Evolutionary conservation across 2,329 filamentous ascomycete genomes (phyloP).

Genomic region (Penicillium fuscoglaucum): DNA sequence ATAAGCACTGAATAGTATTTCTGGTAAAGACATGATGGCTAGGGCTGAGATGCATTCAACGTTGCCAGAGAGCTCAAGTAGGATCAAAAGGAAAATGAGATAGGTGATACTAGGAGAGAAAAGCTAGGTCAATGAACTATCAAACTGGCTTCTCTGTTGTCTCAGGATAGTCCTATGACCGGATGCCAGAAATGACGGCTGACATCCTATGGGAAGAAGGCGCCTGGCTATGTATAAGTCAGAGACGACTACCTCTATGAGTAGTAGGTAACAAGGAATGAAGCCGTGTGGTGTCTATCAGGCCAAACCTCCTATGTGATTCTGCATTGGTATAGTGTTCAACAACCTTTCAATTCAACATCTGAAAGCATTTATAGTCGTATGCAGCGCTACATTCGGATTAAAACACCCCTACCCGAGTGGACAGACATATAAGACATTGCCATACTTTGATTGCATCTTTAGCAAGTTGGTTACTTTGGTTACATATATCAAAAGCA

Average conservation of each 20-base stretch:
- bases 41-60: not conserved
- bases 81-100: not conserved
- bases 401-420: not conserved
- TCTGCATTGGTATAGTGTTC: not conserved
- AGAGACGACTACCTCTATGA: not conserved
- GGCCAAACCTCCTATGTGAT: not conserved
- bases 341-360: not conserved
- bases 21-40: not conserved
- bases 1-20: constrained; percentile 2
- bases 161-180: not conserved
- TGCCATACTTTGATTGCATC: not conserved
- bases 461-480: not conserved
- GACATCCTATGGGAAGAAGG: not conserved
- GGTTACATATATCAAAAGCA: not conserved
- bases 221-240: not conserved
- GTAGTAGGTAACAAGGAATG: not conserved
- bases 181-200: not conserved
- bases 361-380: not conserved
- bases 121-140: no score
- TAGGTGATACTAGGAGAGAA: not conserved
- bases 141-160: not conserved
- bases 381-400: not conserved
- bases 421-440: not conserved
- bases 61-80: no score
- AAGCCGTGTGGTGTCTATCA: not conserved